phyloP scores from a whole-genome alignment of 225 moss, liverwort and hornwort species.

The Rhytidiadelphus loreus region DNA sequence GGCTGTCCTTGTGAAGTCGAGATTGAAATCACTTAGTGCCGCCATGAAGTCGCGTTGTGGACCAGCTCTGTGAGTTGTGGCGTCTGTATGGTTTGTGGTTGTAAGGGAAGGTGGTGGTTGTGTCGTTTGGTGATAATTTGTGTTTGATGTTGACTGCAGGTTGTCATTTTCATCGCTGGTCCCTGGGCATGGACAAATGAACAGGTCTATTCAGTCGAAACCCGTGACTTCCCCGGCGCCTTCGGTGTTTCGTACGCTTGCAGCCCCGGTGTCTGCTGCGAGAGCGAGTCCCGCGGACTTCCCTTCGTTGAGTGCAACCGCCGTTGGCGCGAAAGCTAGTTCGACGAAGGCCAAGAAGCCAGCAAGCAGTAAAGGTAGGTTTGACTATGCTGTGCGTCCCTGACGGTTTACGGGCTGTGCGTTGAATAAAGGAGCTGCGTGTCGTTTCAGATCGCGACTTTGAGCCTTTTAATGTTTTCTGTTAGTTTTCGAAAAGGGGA shows the following conservation, averaged over 20 bases:
- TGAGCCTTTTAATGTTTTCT: not conserved
- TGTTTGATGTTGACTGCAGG: constrained; percentile 15
- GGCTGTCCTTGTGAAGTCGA: not conserved
- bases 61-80: not conserved
- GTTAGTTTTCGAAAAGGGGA: not conserved
- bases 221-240: not conserved
- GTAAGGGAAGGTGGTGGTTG: not conserved
- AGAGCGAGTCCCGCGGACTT: constrained; percentile 38
- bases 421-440: not conserved
- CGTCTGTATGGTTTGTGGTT: not conserved
- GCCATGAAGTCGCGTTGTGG: not conserved
- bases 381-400: not conserved
- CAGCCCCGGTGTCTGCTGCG: constrained; percentile 11
- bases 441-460: not conserved
- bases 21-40: no score
- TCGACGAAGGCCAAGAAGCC: constrained; percentile 23
- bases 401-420: not conserved
- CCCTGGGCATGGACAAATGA: constrained; percentile 26
- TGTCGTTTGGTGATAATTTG: not conserved
- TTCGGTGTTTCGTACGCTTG: constrained; percentile 21
- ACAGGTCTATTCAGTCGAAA: constrained; percentile 12
- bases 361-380: constrained; percentile 17
- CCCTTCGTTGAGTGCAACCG: constrained; percentile 39
- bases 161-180: constrained; percentile 59
- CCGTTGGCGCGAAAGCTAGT: not conserved